phyloP scores from a whole-genome alignment of 192 early-diverging fungal species.

The Gigaspora rosea region DNA sequence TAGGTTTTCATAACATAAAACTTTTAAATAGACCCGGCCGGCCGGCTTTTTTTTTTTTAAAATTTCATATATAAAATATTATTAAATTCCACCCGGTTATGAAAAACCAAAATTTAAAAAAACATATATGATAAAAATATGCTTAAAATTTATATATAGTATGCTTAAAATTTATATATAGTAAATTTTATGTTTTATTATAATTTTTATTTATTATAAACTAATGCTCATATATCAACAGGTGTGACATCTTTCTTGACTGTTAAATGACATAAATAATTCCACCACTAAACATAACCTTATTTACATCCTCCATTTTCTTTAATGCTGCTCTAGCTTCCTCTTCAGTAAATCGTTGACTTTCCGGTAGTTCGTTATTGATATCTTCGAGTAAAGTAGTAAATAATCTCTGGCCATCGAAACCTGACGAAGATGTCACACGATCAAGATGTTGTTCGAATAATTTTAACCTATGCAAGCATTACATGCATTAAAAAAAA shows the following conservation, averaged over 20 bases:
- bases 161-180: too few species aligned
- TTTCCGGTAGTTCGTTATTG: slow-evolving; percentile 48
- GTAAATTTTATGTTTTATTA: too few species aligned
- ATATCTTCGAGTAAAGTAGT: slow-evolving; percentile 56
- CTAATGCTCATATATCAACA: too few species aligned
- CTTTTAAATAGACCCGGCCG: too few species aligned
- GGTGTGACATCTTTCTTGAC: neutral
- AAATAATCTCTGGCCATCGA: slow-evolving; percentile 54
- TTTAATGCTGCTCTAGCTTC: slow-evolving; percentile 64
- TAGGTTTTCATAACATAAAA: too few species aligned
- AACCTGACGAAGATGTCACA: slow-evolving; percentile 33
- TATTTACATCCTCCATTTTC: slow-evolving; percentile 64
- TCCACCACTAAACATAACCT: slow-evolving; percentile 71
- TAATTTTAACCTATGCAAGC: slow-evolving; percentile 35
- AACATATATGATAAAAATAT: too few species aligned
- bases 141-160: too few species aligned
- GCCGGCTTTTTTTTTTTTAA: too few species aligned
- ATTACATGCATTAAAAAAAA: neutral
- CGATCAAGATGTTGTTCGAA: slow-evolving; percentile 55
- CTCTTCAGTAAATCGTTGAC: slow-evolving; percentile 49
- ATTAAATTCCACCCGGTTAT: too few species aligned
- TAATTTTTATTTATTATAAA: too few species aligned
- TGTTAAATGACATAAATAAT: slow-evolving; percentile 67
- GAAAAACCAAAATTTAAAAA: too few species aligned
- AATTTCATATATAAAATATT: too few species aligned